A percentile compares a stretch with the other conserved stretches of the same genome.
These are phyloP conservation scores for Mariannaea sp. DNA, from an alignment of 2,329 filamentous ascomycete species.

Conservation along the genomic window DNA sequence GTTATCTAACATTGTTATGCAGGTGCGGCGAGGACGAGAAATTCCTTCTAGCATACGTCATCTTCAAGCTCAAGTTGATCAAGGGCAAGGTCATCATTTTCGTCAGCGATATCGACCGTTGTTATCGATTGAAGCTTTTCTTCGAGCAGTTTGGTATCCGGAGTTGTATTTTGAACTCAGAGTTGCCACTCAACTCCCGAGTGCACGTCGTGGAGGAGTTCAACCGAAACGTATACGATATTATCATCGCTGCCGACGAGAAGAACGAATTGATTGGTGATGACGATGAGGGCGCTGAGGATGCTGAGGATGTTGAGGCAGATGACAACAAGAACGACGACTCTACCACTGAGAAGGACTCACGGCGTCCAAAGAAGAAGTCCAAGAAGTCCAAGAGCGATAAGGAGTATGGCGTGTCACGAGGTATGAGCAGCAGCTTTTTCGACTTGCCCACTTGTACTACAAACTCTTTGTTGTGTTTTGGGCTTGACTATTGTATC, in stretches of 20 bases:
- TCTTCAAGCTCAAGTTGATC: slow-evolving; percentile 92
- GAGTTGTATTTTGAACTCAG: slow-evolving; percentile 91
- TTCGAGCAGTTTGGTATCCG: slow-evolving; percentile 96
- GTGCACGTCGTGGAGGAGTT: slow-evolving; percentile 97
- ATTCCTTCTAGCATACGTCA: slow-evolving; percentile 88
- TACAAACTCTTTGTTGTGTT: not conserved
- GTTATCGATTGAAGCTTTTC: slow-evolving; percentile 91
- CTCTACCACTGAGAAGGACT: slow-evolving; percentile 39
- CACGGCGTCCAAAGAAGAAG: slow-evolving; percentile 41
- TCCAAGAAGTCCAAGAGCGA: slow-evolving; percentile 65
- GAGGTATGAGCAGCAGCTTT: slow-evolving; percentile 56
- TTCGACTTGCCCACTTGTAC: not conserved
- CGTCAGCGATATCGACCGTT: slow-evolving; percentile 83
- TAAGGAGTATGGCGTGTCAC: slow-evolving; percentile 91
- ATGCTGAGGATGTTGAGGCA: slow-evolving; percentile 53
- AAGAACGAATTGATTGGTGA: slow-evolving; percentile 82
- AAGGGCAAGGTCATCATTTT: slow-evolving; percentile 81
- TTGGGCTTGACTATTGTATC: no score
- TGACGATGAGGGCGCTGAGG: slow-evolving; percentile 54
- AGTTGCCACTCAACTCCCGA: slow-evolving; percentile 89
- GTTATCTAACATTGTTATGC: slow-evolving; percentile 21
- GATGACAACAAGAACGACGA: slow-evolving; percentile 43
- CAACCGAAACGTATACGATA: slow-evolving; percentile 95
- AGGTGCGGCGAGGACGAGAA: slow-evolving; percentile 96
- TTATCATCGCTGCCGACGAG: slow-evolving; percentile 95